Evolutionary conservation across 345 rosid species (phyloP).

Genomic region (Citrus sp.): DNA sequence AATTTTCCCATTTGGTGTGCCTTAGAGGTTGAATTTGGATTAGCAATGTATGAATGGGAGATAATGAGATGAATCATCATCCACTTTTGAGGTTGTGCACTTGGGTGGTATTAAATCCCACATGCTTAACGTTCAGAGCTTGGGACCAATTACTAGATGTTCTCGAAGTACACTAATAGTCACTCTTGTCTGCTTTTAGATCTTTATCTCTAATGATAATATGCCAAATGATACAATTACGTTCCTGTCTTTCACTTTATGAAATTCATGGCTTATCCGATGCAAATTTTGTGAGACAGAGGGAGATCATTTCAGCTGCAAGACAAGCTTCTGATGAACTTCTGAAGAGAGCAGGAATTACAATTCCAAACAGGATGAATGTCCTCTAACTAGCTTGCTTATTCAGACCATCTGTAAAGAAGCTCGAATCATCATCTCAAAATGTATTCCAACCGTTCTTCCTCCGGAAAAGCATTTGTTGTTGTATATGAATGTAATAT

Average conservation of each 20-base stretch:
- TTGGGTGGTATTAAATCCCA: background rate
- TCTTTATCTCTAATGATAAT: background rate
- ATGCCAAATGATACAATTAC: background rate
- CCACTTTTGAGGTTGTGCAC: background rate
- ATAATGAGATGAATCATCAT: background rate
- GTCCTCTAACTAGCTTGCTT: slow-evolving; percentile 17
- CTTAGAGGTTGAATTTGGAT: background rate
- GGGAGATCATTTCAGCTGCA: slow-evolving; percentile 37
- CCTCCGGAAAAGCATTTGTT: background rate
- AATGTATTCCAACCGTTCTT: background rate
- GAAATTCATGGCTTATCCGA: background rate
- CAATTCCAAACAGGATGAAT: slow-evolving; percentile 48
- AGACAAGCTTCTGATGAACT: slow-evolving; percentile 45
- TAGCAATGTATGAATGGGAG: background rate
- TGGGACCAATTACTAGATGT: background rate
- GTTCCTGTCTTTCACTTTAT: background rate
- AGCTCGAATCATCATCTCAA: background rate
- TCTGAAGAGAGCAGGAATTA: slow-evolving; percentile 49
- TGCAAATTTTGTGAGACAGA: slow-evolving; percentile 23
- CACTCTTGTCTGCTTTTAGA: background rate
- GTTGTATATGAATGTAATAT: background rate
- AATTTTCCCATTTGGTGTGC: background rate
- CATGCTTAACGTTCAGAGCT: background rate
- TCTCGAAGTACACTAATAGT: background rate
- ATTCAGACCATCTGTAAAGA: background rate